These are phyloP conservation scores for Poa pratensis DNA, from an alignment of 176 grass and related monocot genomes.

Conservation along the genomic window DNA sequence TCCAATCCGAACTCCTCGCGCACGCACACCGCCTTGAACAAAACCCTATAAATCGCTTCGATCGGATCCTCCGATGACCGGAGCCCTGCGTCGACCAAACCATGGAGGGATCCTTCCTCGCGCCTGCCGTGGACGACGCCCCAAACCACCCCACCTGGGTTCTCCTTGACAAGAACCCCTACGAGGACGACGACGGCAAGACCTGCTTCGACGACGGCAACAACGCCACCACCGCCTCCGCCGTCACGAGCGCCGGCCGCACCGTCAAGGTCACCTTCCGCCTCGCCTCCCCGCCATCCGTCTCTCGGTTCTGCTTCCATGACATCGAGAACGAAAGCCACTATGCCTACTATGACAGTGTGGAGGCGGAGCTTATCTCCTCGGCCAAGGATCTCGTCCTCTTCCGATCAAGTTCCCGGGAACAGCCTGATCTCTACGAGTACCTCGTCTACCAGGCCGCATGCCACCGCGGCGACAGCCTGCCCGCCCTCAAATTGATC, in stretches of 20 bases:
- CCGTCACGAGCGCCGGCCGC: not conserved
- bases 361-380: not conserved
- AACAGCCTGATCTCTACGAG: not conserved
- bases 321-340: not conserved
- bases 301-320: slow-evolving; percentile 20
- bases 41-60: no score
- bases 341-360: no score
- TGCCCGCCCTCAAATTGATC: not conserved
- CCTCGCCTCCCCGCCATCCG: not conserved
- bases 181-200: no score
- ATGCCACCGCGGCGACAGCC: not conserved
- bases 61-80: not conserved
- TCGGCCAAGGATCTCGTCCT: slow-evolving; percentile 21
- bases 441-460: slow-evolving; percentile 28
- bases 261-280: slow-evolving; percentile 20
- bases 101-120: not conserved
- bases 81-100: not conserved
- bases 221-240: not conserved
- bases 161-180: not conserved
- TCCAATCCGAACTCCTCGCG: no score
- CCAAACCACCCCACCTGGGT: not conserved
- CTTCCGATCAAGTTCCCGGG: not conserved
- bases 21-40: no score
- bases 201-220: not conserved
- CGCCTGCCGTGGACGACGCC: not conserved